Evolutionary conservation across 805 yeast species (phyloP), one percentile per base, ranked within the genome.

Genomic region (Ogataea paradorogensis): DNA sequence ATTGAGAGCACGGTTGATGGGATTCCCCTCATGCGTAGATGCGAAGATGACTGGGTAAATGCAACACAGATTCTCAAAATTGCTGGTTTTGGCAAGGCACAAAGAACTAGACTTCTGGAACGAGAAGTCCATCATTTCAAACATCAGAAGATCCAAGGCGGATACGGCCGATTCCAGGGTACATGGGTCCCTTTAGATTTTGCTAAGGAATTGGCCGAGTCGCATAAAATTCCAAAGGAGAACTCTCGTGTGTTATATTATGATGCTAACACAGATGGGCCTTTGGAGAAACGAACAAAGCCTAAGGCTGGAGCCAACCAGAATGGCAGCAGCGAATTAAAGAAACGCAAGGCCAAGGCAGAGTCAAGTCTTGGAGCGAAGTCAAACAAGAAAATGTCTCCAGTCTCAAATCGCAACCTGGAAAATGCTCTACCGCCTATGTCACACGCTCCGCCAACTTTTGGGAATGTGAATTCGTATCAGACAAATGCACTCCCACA

Each of bases 41-140:
- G 86, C 45, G 71, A 75, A 35, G 99, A 93, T 60, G 85, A 90
- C 52, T 93, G 98, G 98, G 88, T 93, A 39, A 85, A 85, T 56
- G 88, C 89, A 15, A 85, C 95, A 0, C 95, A 85, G 58, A 81
- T 84, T 26, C 67, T 85, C 50, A 84, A 85, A 57, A 78, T 84
- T 44, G 89, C 90, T 26, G 78, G 82, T 45, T 82, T 80, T 53
- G 84, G 87, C 30, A 85, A 85, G 61, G 84, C 90, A 2, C 83
- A 81, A 54, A 65, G 95, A 60, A 84, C 93, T 2, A 77, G 84
- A 53, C 75, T 85, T 30, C 63, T 85, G 45, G 93, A 85, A 55
- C 78, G 73, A 49, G 93, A 85, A 47, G 85, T 84, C 15, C 87
- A 78, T 54, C 71, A 69, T 35, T 69, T 70, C 68, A 56, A 63